A percentile compares a stretch with the other conserved stretches of the same genome.
phyloP scores from a whole-genome alignment of 139 green algal species.

The Chlorella sp. region DNA sequence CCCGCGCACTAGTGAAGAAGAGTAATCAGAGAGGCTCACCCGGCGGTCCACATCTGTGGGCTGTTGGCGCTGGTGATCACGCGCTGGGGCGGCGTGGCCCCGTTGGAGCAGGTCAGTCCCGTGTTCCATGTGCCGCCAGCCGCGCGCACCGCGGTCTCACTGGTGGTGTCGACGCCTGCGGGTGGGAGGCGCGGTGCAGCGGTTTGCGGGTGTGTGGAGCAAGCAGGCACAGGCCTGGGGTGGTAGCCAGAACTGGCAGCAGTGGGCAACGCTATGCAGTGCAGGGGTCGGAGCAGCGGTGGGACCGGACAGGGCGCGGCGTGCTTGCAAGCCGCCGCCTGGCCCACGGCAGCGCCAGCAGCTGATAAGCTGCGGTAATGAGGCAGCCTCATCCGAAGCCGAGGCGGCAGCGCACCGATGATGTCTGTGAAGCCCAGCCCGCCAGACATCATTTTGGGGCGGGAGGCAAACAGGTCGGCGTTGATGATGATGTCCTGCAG shows the following conservation, averaged over 20 bases:
- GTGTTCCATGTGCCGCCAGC: neutral
- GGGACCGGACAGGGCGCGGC: too few relatives aligned
- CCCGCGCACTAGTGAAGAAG: neutral
- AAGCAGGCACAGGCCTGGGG: too few relatives aligned
- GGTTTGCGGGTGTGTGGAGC: too few relatives aligned
- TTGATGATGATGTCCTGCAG: slow-evolving; percentile 22
- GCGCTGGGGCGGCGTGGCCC: neutral
- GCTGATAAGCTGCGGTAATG: too few relatives aligned
- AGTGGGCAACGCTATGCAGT: too few relatives aligned
- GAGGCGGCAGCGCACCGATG: slow-evolving; percentile 1
- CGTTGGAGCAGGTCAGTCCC: neutral
- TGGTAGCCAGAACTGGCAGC: too few relatives aligned
- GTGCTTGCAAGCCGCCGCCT: too few relatives aligned
- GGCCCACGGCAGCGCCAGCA: too few relatives aligned
- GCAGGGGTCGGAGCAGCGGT: too few relatives aligned
- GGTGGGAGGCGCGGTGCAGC: neutral
- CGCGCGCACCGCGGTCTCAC: neutral
- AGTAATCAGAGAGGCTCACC: neutral
- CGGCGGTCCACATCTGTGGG: neutral
- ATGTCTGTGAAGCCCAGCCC: slow-evolving; percentile 7
- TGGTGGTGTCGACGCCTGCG: neutral
- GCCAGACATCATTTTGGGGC: neutral
- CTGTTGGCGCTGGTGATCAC: neutral
- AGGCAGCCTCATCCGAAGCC: too few relatives aligned
- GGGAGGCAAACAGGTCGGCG: neutral